phyloP scores from a whole-genome alignment of 2,329 filamentous ascomycete genomes.

The Spiromastix sp. region DNA sequence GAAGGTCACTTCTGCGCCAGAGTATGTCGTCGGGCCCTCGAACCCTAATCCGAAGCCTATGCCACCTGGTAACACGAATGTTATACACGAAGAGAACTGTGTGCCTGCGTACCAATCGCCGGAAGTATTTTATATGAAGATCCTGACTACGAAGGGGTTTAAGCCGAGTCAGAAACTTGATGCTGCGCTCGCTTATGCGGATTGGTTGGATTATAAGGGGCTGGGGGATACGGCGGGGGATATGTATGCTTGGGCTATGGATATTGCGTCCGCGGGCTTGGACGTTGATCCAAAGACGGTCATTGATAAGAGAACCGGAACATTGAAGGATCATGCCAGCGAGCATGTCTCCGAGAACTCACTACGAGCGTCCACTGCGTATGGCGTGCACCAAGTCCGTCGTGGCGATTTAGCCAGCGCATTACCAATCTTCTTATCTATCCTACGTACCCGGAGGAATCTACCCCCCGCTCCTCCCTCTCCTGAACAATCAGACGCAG shows the following conservation, averaged over 20 bases:
- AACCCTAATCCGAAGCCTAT: constrained; percentile 72
- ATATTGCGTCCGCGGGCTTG: constrained; percentile 56
- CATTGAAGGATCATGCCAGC: constrained; percentile 50
- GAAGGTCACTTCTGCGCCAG: constrained; percentile 57
- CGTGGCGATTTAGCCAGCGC: constrained; percentile 56
- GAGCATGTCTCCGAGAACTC: constrained; percentile 59
- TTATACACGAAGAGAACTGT: constrained; percentile 67
- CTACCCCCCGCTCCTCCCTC: constrained; percentile 36
- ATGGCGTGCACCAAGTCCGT: constrained; percentile 68
- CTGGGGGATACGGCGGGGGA: constrained; percentile 54
- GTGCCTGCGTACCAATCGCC: constrained; percentile 58
- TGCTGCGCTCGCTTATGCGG: constrained; percentile 71
- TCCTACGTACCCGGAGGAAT: constrained; percentile 64
- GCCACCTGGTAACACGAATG: constrained; percentile 38
- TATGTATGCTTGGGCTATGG: constrained; percentile 65
- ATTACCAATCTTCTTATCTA: constrained; percentile 73
- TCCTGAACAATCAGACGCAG: constrained; percentile 16
- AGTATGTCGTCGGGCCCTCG: constrained; percentile 68
- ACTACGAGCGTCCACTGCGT: constrained; percentile 61
- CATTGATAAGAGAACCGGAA: constrained; percentile 52
- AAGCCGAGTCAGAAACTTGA: constrained; percentile 67
- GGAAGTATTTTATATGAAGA: constrained; percentile 68
- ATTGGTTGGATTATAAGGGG: constrained; percentile 73
- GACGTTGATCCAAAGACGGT: constrained; percentile 34
- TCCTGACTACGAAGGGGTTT: constrained; percentile 72